Base-by-base conservation (phyloP, 129 eudicot genomes). In the Ambrosia artemisiifolia region DNA sequence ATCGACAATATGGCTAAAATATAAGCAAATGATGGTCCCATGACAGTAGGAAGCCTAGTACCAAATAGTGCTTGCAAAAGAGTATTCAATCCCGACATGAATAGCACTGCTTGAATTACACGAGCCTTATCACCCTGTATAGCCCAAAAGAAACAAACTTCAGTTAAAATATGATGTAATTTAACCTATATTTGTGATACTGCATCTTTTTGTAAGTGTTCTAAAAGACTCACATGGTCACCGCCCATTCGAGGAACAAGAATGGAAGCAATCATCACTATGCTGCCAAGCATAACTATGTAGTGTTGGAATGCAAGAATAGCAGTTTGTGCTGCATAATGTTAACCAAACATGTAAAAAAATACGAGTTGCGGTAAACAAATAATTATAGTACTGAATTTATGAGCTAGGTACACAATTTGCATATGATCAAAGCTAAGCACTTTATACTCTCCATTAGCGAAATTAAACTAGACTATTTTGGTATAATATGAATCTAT, bases 241-340 rank as follows among this genome's bases (percentile, higher is more conserved):
- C 98, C 98, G 50, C 98, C 98, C 98, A 92, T 92, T 56, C 66
- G 84, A 77, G 98, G 96, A 60, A 92, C 98, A 16, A 92, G 91
- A 56, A 63, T 11, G 66, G 84, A 81, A 59, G 98, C 94, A 49
- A 92, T 82, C 88, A 89, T 79, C 24, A 92, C 91, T 59, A 85
- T 80, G 12, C 91, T 86, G 33, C 98, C 98, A 49, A 92, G 98
- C 98, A 92, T 83, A 12, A 92, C 98, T 40, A 92, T 92, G 81
- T 89, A 92, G 87, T 92, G 98, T 74, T 92, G 98, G 79, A 92
- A 92, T 72, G 82, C 96, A 35, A 92, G 69, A 49, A 92, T 7
- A 24, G 69, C 80, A n/a, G 95, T 85, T 82, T 86, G 95, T 0
- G 85, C 98, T 92, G 96, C 56, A 49, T 55, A 77, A 49, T 54